phyloP scores from a whole-genome alignment of 140 eudicot genomes.

The Ambrosia hybrid region DNA sequence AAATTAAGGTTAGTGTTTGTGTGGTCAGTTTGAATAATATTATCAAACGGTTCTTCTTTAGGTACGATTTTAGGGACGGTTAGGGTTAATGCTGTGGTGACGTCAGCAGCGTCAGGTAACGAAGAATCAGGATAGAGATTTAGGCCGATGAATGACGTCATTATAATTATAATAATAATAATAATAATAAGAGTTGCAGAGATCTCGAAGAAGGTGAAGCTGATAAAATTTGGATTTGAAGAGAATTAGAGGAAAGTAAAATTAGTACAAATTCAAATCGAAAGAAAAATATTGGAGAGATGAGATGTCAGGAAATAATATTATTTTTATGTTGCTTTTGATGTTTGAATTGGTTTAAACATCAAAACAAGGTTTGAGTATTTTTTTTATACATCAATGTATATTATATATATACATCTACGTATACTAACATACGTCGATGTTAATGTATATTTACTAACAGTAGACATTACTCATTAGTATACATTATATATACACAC shows the following conservation, averaged over 20 bases:
- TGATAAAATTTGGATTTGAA: neutral
- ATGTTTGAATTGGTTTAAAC: neutral
- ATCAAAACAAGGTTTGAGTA: too few relatives aligned
- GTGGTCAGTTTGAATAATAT: neutral
- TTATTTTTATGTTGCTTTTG: neutral
- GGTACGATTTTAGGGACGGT: conserved; percentile 56
- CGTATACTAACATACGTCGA: too few relatives aligned
- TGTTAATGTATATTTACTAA: too few relatives aligned
- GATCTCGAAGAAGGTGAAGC: neutral
- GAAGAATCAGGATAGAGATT: conserved; percentile 49
- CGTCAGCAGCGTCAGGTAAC: conserved; percentile 12
- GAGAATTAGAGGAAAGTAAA: neutral
- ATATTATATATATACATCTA: too few relatives aligned
- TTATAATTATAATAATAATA: neutral
- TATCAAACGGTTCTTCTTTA: conserved; percentile 60
- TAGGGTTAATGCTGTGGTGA: conserved; percentile 16
- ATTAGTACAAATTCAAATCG: too few relatives aligned
- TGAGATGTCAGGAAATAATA: neutral
- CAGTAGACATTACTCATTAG: too few relatives aligned
- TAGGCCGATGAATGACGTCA: conserved; percentile 47
- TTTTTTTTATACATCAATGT: too few relatives aligned
- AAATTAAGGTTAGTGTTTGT: conserved; percentile 16
- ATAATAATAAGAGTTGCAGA: conserved; percentile 3
- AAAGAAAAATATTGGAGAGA: too few relatives aligned
- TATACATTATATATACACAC: too few relatives aligned